Percentiles rank a stretch among this genome's conserved stretches.
phyloP scores from a whole-genome alignment of 148 eudicot species.

The Diospyros kaki region DNA sequence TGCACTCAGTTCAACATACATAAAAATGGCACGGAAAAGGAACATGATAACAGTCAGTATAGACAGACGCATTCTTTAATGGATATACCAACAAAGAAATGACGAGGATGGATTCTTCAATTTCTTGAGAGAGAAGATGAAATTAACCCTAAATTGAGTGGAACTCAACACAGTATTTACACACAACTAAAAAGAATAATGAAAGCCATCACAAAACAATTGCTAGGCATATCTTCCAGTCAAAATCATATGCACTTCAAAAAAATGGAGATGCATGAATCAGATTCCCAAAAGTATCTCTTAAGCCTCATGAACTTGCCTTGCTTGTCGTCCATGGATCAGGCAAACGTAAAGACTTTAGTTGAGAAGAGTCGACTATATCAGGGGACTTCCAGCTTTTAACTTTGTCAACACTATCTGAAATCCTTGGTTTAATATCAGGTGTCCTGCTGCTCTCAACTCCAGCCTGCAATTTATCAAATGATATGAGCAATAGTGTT shows the following conservation, averaged over 20 bases:
- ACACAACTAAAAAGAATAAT: neutral
- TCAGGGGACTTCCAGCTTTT: slow-evolving; percentile 49
- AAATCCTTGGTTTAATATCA: slow-evolving; percentile 46
- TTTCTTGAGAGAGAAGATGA: too few species aligned
- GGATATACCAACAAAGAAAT: too few species aligned
- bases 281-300: neutral
- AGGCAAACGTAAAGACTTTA: slow-evolving; percentile 48
- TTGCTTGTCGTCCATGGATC: slow-evolving; percentile 45
- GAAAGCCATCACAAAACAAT: neutral
- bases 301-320: slow-evolving; percentile 22
- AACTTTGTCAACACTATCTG: slow-evolving; percentile 31
- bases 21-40: neutral
- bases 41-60: too few species aligned
- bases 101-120: too few species aligned
- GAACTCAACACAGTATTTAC: neutral
- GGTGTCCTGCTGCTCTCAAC: slow-evolving; percentile 40
- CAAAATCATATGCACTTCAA: neutral
- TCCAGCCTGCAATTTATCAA: slow-evolving; percentile 31
- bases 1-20: neutral
- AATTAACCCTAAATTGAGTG: neutral
- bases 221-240: neutral
- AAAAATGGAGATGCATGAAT: neutral
- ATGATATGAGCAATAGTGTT: slow-evolving; percentile 5
- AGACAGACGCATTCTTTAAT: too few species aligned
- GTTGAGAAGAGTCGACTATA: slow-evolving; percentile 42